Percentiles rank a stretch among this genome's conserved stretches.
These are phyloP conservation scores for Citeromyces nyonsensis DNA, from an alignment of 805 yeast genomes.

Conservation along the genomic window DNA sequence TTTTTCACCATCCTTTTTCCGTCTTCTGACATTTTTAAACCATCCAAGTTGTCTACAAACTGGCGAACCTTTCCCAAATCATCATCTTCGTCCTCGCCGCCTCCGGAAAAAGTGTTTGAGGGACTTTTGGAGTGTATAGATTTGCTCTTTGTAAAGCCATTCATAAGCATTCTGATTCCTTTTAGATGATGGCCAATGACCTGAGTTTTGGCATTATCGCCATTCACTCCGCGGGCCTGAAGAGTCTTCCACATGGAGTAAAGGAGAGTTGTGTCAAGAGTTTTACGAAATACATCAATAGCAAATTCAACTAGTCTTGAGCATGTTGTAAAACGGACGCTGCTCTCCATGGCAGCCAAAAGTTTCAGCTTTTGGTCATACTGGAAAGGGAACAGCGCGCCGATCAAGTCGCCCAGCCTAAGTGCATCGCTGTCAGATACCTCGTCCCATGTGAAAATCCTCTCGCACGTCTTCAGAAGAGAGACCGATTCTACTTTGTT, in stretches of 20 bases:
- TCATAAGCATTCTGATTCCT: conserved; percentile 11
- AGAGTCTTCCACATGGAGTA: conserved; percentile 14
- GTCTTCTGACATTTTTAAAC: conserved; percentile 20
- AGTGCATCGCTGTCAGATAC: conserved; percentile 2
- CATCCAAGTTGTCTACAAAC: conserved; percentile 14
- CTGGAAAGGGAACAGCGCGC: conserved; percentile 15
- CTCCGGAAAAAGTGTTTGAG: conserved; percentile 1
- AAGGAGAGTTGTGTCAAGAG: conserved; percentile 10
- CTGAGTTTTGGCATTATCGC: conserved; percentile 10
- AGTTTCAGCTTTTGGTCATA: conserved; percentile 7
- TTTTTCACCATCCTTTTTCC: conserved; percentile 22
- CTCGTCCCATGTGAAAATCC: neutral
- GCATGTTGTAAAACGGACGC: conserved; percentile 5
- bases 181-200: conserved; percentile 13
- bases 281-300: conserved; percentile 10
- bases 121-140: neutral
- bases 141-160: conserved; percentile 5
- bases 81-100: conserved; percentile 23
- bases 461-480: conserved; percentile 4
- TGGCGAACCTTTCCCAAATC: conserved; percentile 15
- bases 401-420: conserved; percentile 10
- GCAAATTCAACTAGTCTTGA: conserved; percentile 9
- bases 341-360: conserved; percentile 4
- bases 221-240: conserved; percentile 8
- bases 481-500: conserved; percentile 8